Evolutionary conservation across 2,329 filamentous ascomycete genomes (phyloP).

Genomic region (Colletotrichum graminicola): DNA sequence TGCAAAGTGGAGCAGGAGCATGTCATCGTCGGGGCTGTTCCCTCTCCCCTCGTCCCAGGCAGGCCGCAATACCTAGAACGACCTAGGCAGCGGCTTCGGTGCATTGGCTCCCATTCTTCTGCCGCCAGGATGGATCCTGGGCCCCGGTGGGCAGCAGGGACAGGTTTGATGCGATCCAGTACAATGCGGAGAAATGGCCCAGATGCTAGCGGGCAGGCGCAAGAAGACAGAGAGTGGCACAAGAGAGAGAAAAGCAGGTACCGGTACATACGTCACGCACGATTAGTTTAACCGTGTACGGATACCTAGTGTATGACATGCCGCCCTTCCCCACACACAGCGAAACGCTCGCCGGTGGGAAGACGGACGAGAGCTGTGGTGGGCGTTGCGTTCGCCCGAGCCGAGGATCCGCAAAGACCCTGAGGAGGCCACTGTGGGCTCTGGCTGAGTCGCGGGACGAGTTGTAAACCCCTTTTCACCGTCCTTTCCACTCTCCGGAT

Average conservation of each 20-base stretch:
- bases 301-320: too few species aligned
- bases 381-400: conserved; percentile 40
- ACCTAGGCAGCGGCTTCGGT: conserved; percentile 31
- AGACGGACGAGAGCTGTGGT: conserved; percentile 22
- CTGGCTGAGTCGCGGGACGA: conserved; percentile 31
- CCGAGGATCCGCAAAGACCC: conserved; percentile 41
- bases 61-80: conserved; percentile 28
- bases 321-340: conserved; percentile 40
- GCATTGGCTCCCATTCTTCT: conserved; percentile 29
- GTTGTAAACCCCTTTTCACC: conserved; percentile 11
- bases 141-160: conserved; percentile 4
- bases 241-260: conserved; percentile 10
- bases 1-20: conserved; percentile 31
- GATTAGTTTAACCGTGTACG: background rate
- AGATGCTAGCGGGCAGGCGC: conserved; percentile 5
- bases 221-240: background rate
- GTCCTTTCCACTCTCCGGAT: background rate
- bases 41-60: conserved; percentile 4
- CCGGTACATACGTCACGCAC: conserved; percentile 22
- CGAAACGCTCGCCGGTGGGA: conserved; percentile 35
- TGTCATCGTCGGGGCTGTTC: conserved; percentile 34
- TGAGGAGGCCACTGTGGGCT: conserved; percentile 16
- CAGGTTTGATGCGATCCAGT: conserved; percentile 40
- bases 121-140: conserved; percentile 31
- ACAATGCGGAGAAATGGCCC: conserved; percentile 36